Evolutionary conservation across 208 protist species (phyloP), one percentile per base, ranked within the genome.

Genomic region (Leishmania tropica): DNA sequence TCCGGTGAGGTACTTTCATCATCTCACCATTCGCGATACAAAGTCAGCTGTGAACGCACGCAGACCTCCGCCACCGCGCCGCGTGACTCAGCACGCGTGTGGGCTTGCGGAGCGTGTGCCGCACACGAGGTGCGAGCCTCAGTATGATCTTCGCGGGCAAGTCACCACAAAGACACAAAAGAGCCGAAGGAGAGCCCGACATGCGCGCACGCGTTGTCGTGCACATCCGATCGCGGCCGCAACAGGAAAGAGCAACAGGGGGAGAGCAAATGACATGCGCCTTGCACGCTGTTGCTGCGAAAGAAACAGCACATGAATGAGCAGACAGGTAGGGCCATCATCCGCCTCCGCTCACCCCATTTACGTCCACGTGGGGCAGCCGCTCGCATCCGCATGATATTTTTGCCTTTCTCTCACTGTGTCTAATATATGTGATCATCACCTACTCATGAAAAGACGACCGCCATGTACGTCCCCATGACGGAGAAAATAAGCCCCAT

Each of bases 401-500:
- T 13, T 53, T 53, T 31, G 42, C 7, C 28, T 21, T 51, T 53
- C 45, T 35, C n/a, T 17, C 70, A 31, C 53, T 58, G 53, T 28
- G 19, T 28, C 67, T 4, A 40, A 15, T 31, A 47, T 42, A 31
- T 31, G 31, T 31, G 31, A 31, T 6, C 3, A 21, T 4, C 71
- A 42, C 15, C n/a, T 42, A 13, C 35, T 60, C 28, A 87, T 17
- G 79, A 67, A 54, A 93, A 88, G 28, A 83, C 83, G 37, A 93
- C 83, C 6, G 89, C 87, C 85, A 95, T 90, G 73, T 90, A 80
- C 13, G 89, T 92, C 48, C 90, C 90, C 17, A 88, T 68, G 40
- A 86, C 35, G 0, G 92, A 94, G 73, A 96, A 92, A 21, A 73
- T 35, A 75, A 96, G 85, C 40, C 89, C 90, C 65, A 88, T 72